These are phyloP conservation scores for Antrodiella citrinella DNA, from an alignment of 768 basidiomycete species.

Conservation along the genomic window DNA sequence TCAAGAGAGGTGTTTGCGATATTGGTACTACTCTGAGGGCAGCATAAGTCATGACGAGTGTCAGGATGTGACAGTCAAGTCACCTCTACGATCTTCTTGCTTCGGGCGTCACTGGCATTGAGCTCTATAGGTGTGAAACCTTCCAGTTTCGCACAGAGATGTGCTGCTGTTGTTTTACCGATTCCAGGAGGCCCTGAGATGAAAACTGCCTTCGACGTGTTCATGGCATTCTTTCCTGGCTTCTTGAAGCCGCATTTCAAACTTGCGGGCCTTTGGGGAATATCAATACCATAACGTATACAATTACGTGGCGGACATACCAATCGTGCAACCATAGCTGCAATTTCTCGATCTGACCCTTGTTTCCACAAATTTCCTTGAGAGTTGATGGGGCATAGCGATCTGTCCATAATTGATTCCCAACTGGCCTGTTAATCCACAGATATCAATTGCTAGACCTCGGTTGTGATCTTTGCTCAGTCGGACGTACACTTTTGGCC, in stretches of 20 bases:
- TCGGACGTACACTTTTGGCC: not conserved
- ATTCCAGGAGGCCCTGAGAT: constrained; percentile 95
- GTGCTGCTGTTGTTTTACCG: constrained; percentile 95
- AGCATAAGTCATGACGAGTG: not conserved
- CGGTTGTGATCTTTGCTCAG: too few species aligned
- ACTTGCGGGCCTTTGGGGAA: constrained; percentile 55
- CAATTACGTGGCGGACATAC: constrained; percentile 32
- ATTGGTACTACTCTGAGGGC: constrained; percentile 74
- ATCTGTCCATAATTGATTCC: constrained; percentile 84
- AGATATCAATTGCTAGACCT: too few species aligned
- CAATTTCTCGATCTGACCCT: constrained; percentile 82
- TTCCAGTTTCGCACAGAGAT: constrained; percentile 82
- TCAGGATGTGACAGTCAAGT: constrained; percentile 23
- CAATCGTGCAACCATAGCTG: constrained; percentile 84
- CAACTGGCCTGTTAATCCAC: not conserved
- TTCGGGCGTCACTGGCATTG: constrained; percentile 92
- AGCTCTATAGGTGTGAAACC: constrained; percentile 92
- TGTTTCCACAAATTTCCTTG: constrained; percentile 95
- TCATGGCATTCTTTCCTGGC: constrained; percentile 87
- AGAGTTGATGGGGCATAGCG: constrained; percentile 85
- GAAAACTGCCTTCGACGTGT: constrained; percentile 77
- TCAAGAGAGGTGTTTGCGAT: constrained; percentile 85
- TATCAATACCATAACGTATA: not conserved
- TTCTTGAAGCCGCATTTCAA: constrained; percentile 81
- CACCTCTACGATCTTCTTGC: constrained; percentile 93